Evolutionary conservation across 1,139 yeast genomes (phyloP).

Genomic region (Lodderomyces margitis): DNA sequence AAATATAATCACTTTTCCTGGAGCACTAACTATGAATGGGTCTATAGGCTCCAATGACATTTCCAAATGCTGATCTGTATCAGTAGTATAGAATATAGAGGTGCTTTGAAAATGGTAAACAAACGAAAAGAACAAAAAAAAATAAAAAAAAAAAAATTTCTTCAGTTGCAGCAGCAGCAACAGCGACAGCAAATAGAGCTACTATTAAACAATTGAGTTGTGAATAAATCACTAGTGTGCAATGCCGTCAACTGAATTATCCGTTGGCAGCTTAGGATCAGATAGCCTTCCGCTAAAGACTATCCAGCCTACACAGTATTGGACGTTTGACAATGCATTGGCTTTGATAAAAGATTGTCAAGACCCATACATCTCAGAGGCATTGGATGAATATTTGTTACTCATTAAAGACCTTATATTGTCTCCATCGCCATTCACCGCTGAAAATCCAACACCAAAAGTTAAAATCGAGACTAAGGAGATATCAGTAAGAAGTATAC

Average conservation of each 20-base stretch:
- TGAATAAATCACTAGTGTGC: too few relatives aligned
- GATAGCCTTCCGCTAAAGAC: constrained; percentile 24
- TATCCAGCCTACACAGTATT: constrained; percentile 37
- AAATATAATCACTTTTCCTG: constrained; percentile 93
- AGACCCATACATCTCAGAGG: constrained; percentile 35
- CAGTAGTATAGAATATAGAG: too few relatives aligned
- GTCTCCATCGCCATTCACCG: constrained; percentile 35
- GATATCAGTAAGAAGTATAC: constrained; percentile 38
- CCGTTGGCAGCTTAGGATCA: background rate
- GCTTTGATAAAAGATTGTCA: constrained; percentile 30
- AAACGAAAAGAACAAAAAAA: background rate
- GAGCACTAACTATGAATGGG: constrained; percentile 82
- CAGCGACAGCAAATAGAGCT: background rate
- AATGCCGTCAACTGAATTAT: background rate
- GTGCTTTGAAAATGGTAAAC: constrained; percentile 5
- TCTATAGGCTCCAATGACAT: constrained; percentile 4
- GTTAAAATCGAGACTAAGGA: constrained; percentile 21
- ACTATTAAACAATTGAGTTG: background rate
- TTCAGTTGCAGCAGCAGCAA: constrained; percentile 1
- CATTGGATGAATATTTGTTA: constrained; percentile 46
- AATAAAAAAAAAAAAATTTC: background rate
- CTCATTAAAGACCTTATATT: constrained; percentile 31
- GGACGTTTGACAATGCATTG: constrained; percentile 47
- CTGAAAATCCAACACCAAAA: background rate
- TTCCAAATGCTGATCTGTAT: constrained; percentile 1